phyloP scores from a whole-genome alignment of 768 basidiomycete species.

The Mrakia blollopis region DNA sequence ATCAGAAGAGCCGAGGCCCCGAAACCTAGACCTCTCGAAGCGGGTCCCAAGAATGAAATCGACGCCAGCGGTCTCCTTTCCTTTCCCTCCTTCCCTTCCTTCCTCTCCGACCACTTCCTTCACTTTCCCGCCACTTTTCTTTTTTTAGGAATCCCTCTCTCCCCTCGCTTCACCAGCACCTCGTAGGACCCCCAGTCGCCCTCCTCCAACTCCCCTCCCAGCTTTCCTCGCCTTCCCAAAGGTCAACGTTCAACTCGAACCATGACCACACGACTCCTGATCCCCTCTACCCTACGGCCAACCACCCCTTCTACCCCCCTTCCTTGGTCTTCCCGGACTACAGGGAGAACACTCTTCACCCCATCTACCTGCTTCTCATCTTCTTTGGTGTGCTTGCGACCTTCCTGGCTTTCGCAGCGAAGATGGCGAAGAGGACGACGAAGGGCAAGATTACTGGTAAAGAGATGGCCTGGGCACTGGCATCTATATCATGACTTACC shows the following conservation, averaged over 20 bases:
- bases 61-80: no score
- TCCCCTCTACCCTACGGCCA: neutral
- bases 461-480: no score
- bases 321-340: slow-evolving; percentile 19
- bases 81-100: no score
- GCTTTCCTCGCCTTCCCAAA: neutral
- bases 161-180: neutral
- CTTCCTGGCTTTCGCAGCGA: slow-evolving; percentile 6
- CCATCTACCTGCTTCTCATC: slow-evolving; percentile 23
- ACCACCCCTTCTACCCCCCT: slow-evolving; percentile 32
- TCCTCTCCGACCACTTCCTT: no score
- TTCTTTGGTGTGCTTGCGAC: slow-evolving; percentile 26
- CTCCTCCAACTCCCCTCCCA: neutral
- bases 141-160: neutral
- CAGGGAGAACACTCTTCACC: slow-evolving; percentile 25
- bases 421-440: neutral
- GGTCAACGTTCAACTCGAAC: neutral
- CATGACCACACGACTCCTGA: slow-evolving; percentile 1
- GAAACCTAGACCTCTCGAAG: no score
- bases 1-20: no score
- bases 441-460: slow-evolving; percentile 11
- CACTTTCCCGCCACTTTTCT: neutral
- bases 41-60: no score
- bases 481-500: no score
- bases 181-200: neutral